Evolutionary conservation across 75 land plant genomes (phyloP), one percentile per base, ranked within the genome.

Genomic region (Selaginella moellendorffii): DNA sequence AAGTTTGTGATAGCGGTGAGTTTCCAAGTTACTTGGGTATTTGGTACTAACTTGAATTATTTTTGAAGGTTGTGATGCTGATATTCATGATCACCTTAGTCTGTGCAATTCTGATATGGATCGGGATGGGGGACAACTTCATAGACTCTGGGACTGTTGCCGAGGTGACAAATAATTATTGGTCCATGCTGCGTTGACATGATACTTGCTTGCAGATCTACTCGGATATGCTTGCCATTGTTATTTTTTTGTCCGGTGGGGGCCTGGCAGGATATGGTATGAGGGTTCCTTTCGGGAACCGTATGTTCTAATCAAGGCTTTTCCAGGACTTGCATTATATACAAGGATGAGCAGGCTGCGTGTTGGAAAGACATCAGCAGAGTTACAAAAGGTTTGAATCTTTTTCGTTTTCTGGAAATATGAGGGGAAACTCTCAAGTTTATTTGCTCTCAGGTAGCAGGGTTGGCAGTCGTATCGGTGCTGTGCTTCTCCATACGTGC

Each of bases 261-360:
- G 86, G 85, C 28, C 72, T 86, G 26, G 85, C 86, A 24, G 79
- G 68, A 54, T 86, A 86, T 75, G 90, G 90, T 86, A 54, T 75
- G 80, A 46, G 30, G 24, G 25, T n/a, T n/a, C n/a, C n/a, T n/a
- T n/a, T n/a, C n/a, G n/a, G n/a, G n/a, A 26, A 17, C n/a, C 17
- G 26, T 60, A 22, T 23, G 62, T 52, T 27, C 24, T 54, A 14
- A 2, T 24, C 12, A n/a, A 65, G 27, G 26, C 52, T 65, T n/a
- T 25, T 63, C 14, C 46, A 36, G 46, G 46, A 36, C 14, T 36
- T 5, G 46, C 46, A 5, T 36, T 36, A 36, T 36, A 36, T 36
- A 36, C 46, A 36, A 36, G 46, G 14, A 36, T 36, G 46, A 36
- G 46, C 46, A 36, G 46, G 46, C 14, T 14, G 5, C 46, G 46